phyloP scores from a whole-genome alignment of 2,329 filamentous ascomycete species.

The Allantophomopsis cytisporea region DNA sequence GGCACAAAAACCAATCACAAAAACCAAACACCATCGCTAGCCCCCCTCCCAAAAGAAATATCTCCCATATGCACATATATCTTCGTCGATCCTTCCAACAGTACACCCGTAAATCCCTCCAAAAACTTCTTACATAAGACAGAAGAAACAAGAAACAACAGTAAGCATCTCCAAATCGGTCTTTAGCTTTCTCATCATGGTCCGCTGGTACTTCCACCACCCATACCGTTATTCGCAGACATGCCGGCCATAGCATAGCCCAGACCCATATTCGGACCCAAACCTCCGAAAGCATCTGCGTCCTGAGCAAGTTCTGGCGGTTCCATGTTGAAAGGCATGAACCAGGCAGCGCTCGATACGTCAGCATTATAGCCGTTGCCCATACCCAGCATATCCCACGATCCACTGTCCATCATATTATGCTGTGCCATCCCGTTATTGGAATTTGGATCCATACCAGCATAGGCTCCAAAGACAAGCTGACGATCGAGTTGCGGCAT shows the following conservation, averaged over 20 bases:
- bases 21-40: no score
- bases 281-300: conserved; percentile 33
- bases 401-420: conserved; percentile 10
- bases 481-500: conserved; percentile 63
- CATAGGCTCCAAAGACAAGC: conserved; percentile 63
- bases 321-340: conserved; percentile 85
- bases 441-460: conserved; percentile 29
- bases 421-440: conserved; percentile 7
- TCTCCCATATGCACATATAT: no score
- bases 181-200: no score
- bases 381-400: conserved; percentile 15
- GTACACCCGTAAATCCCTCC: no score
- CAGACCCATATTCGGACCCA: conserved; percentile 10
- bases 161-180: no score
- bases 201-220: no score
- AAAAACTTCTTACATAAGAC: no score
- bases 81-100: no score
- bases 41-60: no score
- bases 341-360: conserved; percentile 62
- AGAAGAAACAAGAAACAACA: no score
- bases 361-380: conserved; percentile 7
- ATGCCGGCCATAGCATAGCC: not conserved
- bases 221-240: no score
- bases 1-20: no score
- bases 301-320: conserved; percentile 49